A percentile compares a stretch with the other conserved stretches of the same genome.
Conservation (phyloP, 2,329 filamentous ascomycete species). For the Mariannaea elegans region DNA sequence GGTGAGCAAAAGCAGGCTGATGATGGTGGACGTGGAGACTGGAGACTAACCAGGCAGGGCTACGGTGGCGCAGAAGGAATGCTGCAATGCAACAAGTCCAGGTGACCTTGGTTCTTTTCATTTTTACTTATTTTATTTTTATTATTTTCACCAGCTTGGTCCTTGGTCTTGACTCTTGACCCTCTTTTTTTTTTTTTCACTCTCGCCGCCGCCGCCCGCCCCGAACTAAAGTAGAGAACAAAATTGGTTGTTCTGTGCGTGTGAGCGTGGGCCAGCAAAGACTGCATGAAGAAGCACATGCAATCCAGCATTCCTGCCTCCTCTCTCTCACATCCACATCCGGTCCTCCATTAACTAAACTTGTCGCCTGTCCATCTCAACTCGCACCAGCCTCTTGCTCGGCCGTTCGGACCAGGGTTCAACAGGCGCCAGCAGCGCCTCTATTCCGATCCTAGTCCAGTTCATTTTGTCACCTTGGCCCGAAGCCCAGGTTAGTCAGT, state of each 20-base stretch:
- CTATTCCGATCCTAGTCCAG: slow-evolving; percentile 4
- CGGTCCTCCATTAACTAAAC: neutral
- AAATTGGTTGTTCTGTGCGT: slow-evolving; percentile 18
- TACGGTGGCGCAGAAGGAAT: neutral
- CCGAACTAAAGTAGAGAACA: slow-evolving; percentile 15
- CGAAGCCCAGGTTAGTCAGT: neutral
- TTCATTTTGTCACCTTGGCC: neutral
- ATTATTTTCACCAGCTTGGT: too few relatives aligned
- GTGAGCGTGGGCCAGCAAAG: slow-evolving; percentile 3
- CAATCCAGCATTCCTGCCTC: slow-evolving; percentile 9
- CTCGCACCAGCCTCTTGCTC: neutral
- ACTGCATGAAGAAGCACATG: slow-evolving; percentile 6
- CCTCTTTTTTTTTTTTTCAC: neutral
- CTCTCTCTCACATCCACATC: slow-evolving; percentile 8
- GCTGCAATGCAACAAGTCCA: neutral
- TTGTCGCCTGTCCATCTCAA: neutral
- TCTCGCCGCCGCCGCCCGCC: neutral
- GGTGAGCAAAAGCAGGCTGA: neutral
- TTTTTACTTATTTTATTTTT: neutral
- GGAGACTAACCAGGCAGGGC: neutral
- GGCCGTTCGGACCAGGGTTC: neutral
- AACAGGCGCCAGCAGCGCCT: neutral
- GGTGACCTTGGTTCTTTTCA: neutral
- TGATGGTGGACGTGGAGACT: neutral
- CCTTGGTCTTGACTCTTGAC: too few relatives aligned